Evolutionary conservation across 2,329 filamentous ascomycete species (phyloP).

Genomic region (Cryphonectria radicalis): DNA sequence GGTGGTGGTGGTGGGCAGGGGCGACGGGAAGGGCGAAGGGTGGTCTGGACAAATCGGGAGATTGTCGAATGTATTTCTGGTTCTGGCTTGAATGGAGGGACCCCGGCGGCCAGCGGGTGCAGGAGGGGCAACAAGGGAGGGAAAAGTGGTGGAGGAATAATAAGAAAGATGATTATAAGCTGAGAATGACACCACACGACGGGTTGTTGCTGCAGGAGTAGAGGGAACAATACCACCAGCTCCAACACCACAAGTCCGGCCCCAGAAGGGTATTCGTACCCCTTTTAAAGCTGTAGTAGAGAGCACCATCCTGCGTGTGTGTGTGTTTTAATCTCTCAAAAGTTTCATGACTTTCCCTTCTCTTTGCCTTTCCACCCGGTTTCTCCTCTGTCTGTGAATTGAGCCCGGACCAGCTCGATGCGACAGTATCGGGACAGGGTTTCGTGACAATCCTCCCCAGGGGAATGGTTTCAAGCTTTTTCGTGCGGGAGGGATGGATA

Average conservation of each 20-base stretch:
- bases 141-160: slow-evolving; percentile 15
- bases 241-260: background rate
- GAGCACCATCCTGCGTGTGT: slow-evolving; percentile 16
- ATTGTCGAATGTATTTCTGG: slow-evolving; percentile 8
- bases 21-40: slow-evolving; percentile 18
- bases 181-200: slow-evolving; percentile 24
- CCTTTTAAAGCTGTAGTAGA: slow-evolving; percentile 21
- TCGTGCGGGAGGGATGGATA: background rate
- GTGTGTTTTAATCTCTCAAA: background rate
- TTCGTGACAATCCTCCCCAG: slow-evolving; percentile 4
- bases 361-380: background rate
- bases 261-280: slow-evolving; percentile 20
- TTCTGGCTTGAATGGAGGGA: background rate
- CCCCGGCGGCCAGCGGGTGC: slow-evolving; percentile 16
- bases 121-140: slow-evolving; percentile 18
- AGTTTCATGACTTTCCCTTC: background rate
- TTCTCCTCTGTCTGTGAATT: background rate
- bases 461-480: slow-evolving; percentile 9
- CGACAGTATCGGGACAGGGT: slow-evolving; percentile 6
- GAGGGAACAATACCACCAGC: background rate
- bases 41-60: slow-evolving; percentile 25
- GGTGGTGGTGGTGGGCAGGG: slow-evolving; percentile 20
- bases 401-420: background rate
- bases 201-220: slow-evolving; percentile 18
- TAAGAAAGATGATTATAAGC: slow-evolving; percentile 4